Base-by-base conservation (phyloP, 2,329 filamentous ascomycete genomes). In the Tolypocladium endophyticum region DNA sequence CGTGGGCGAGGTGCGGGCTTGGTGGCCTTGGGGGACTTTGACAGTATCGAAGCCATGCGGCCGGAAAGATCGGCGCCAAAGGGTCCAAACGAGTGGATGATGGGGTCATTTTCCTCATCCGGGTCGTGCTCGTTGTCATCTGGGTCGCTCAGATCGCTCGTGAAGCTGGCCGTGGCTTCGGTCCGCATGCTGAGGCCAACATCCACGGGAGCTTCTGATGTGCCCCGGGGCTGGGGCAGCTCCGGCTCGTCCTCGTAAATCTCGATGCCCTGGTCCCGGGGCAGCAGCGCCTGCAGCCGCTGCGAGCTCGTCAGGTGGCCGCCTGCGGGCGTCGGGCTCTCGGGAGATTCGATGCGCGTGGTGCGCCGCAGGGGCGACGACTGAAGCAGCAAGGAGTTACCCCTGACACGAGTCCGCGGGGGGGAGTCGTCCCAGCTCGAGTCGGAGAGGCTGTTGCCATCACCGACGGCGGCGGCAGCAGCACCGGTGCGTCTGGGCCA, bases 71-170 rank as follows among this genome's bases (percentile, higher is more conserved):
- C 90, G 58, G 89, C 89, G 50, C 91, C 92, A 69, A 90, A 96
- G 0, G 92, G 91, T 20, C 92, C 92, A 65, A 97, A 97, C 0
- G 92, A 96, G 73, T 94, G 90, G 23, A 97, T 80, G 59, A 96
- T 86, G 3, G 92, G 92, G 66, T 97, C 94, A 64, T 97, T 97
- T 74, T 97, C 93, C 76, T 97, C 92, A 66, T 93, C 88, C 0
- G 89, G 87, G 63, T 96, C 86, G 25, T 60, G 39, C 57, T 90
- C 87, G 58, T 88, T 84, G 23, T 92, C 86, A 23, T 88, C 86
- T 6, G 76, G 71, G 58, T 73, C 76, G 16, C 75, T 77, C 33
- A 82, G 73, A 57, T 85, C 83, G 68, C 82, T 86, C 9, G 79
- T 81, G 70, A 82, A 84, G 67, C 78, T 81, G 58, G 77, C 76